Base-by-base conservation (phyloP, 768 basidiomycete genomes). In the Mycena venus region DNA sequence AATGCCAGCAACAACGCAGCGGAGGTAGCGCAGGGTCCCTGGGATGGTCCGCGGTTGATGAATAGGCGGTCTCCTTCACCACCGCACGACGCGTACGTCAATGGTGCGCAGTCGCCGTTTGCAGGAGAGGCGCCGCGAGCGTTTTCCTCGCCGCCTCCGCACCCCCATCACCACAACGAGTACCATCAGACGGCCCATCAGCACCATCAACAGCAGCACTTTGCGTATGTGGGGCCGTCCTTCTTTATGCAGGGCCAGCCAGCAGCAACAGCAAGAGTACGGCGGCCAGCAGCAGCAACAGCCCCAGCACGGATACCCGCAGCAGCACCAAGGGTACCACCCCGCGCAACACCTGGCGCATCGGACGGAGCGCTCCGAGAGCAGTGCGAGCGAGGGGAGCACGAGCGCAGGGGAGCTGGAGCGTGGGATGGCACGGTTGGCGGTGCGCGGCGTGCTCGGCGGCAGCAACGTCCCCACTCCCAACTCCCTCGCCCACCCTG, bases 21-120 rank as follows among this genome's bases (percentile, higher is more conserved):
- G 17, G 36, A n/a, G 17, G 19, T 14, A 31, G 25, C 27, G 32
- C 11, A 49, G 14, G 69, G 71, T 9, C 71, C 71, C 25, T 72
- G 71, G 71, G 71, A 72, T 21, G 51, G 88, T 89, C 74, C 86
- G 85, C 9, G 59, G 36, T 49, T 63, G 10, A 47, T 63, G 62
- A 23, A 27, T 5, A 19, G 65, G 36, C 59, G 68, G 11, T 61
- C 68, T 34, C 32, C 59, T 27, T 69, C 68, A 47, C 68, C 68
- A 25, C n/a, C n/a, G n/a, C n/a, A n/a, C n/a, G 53, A 67, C 21
- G 64, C 32, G 32, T 56, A 67, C 4, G 81, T 80, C 36, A 61
- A 68, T 77, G 68, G 77, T 69, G 74, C 71, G 21, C 17, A 61
- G 17, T 44, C 65, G 40, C 68, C 72, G 1, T 76, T 75, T 66